Evolutionary conservation across 257 asterid genomes (phyloP).

Genomic region (Handroanthus guayacan): DNA sequence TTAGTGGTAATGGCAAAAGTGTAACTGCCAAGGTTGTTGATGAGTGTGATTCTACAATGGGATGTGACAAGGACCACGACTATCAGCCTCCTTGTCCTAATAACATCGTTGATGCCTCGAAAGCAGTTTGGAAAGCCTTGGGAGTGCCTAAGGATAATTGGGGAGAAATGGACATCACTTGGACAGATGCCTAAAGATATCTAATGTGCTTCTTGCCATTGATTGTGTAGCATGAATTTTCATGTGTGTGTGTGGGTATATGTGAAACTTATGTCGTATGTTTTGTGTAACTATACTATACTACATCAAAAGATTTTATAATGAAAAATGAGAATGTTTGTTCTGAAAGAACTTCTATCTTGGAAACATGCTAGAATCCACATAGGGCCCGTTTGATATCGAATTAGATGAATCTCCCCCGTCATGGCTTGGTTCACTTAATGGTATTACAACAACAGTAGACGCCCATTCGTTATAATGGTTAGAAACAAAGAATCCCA

Average conservation of each 20-base stretch:
- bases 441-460: no score
- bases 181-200: constrained; percentile 5
- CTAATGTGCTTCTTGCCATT: background rate
- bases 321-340: background rate
- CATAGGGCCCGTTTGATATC: no score
- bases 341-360: background rate
- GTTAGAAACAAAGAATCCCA: no score
- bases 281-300: no score
- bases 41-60: constrained; percentile 14
- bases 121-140: constrained; percentile 45
- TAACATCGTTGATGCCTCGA: constrained; percentile 48
- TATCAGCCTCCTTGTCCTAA: constrained; percentile 43
- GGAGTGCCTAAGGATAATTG: constrained; percentile 31
- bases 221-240: background rate
- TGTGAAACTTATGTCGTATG: background rate
- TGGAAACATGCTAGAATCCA: no score
- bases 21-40: constrained; percentile 42
- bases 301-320: background rate
- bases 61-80: constrained; percentile 22
- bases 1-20: constrained; percentile 34
- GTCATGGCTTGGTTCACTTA: no score
- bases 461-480: no score
- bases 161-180: constrained; percentile 25
- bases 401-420: no score
- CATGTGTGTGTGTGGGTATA: background rate